Conservation (phyloP, 2,329 filamentous ascomycete genomes). For the Hypoxylon sp. region DNA sequence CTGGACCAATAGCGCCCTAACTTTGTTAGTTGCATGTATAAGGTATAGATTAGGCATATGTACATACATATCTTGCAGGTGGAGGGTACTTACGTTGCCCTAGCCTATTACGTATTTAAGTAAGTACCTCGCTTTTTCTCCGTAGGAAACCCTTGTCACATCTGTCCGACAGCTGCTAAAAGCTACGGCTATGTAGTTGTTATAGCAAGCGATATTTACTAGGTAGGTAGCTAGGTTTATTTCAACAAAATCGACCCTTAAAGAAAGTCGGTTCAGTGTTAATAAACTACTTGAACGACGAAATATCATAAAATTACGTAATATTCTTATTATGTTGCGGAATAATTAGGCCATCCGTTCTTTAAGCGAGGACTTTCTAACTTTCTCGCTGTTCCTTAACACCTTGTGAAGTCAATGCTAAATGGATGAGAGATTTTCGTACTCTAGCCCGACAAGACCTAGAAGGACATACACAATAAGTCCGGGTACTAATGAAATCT, state of each 20-base stretch:
- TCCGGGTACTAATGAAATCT: background rate
- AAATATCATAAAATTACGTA: background rate
- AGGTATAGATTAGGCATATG: background rate
- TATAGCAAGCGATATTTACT: too few species aligned
- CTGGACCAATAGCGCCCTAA: constrained; percentile 25
- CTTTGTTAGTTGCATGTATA: constrained; percentile 27
- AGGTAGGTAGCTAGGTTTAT: too few species aligned
- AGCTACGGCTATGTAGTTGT: too few species aligned
- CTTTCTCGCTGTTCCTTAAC: background rate
- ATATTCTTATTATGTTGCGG: background rate
- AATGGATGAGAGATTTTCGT: constrained; percentile 1
- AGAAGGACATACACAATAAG: background rate
- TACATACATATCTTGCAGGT: background rate
- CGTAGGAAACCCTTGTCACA: too few species aligned
- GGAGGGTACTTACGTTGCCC: background rate
- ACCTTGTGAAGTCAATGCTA: background rate
- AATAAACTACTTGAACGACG: background rate
- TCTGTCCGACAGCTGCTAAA: too few species aligned
- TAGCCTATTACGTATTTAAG: too few species aligned
- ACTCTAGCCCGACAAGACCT: background rate
- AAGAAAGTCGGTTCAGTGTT: too few species aligned
- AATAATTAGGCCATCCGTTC: too few species aligned
- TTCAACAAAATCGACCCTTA: too few species aligned
- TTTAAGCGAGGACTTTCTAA: background rate
- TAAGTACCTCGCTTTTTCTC: too few species aligned